A percentile compares a stretch with the other conserved stretches of the same genome.
These are phyloP conservation scores for Phragmites australis DNA, from an alignment of 176 grass and related monocot species.

Conservation along the genomic window DNA sequence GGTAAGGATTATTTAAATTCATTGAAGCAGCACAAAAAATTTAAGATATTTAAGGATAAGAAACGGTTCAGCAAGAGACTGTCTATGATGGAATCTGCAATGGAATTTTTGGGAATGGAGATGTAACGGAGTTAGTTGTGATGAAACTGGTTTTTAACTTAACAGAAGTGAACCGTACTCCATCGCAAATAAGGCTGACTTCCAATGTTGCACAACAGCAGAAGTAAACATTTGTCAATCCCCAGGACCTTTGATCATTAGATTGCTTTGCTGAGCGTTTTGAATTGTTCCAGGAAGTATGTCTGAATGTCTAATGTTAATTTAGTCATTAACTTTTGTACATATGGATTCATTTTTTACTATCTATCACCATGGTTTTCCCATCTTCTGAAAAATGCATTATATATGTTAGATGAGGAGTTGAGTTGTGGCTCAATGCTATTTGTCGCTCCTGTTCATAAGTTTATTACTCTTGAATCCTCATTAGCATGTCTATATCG, in stretches of 20 bases:
- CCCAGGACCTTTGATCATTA: not conserved
- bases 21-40: constrained; percentile 15
- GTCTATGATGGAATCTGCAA: not conserved
- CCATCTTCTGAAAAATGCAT: no score
- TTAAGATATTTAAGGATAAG: constrained; percentile 20
- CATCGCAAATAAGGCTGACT: not conserved
- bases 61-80: constrained; percentile 19
- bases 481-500: no score
- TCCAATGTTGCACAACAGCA: not conserved
- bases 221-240: not conserved
- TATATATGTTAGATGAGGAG: no score
- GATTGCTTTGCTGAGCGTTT: not conserved
- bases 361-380: no score
- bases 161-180: not conserved
- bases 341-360: not conserved
- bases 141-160: not conserved
- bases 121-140: not conserved
- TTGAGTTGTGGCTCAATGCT: no score
- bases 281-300: not conserved
- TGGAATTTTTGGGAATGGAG: not conserved
- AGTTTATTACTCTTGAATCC: no score
- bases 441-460: no score
- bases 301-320: not conserved
- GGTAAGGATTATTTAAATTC: constrained; percentile 43
- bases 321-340: not conserved